These are phyloP conservation scores for Vaccinium myrtillus DNA, from an alignment of 148 eudicot genomes.

Conservation along the genomic window DNA sequence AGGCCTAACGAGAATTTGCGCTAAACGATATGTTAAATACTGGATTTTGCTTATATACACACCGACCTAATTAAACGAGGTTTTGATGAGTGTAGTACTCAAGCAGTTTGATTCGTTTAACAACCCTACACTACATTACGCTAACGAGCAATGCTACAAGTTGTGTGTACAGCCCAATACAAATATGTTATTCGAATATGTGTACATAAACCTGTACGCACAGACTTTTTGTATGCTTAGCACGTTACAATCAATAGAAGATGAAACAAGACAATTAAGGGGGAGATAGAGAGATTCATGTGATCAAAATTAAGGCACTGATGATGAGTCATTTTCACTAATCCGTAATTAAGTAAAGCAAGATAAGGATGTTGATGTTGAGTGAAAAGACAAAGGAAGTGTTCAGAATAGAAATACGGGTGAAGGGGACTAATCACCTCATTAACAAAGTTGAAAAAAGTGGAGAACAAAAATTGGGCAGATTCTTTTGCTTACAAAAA, in stretches of 20 bases:
- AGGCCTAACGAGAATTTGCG: too few relatives aligned
- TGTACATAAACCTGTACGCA: too few relatives aligned
- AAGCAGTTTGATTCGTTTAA: too few relatives aligned
- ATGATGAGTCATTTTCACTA: background rate
- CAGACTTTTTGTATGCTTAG: too few relatives aligned
- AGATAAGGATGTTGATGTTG: conserved; percentile 1
- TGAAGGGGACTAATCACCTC: background rate
- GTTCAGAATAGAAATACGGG: background rate
- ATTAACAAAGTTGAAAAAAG: background rate
- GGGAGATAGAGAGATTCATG: background rate
- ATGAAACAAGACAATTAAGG: background rate
- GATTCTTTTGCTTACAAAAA: background rate
- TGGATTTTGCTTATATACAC: too few relatives aligned
- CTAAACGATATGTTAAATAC: too few relatives aligned
- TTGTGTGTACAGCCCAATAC: too few relatives aligned
- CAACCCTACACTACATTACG: too few relatives aligned
- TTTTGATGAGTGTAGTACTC: too few relatives aligned
- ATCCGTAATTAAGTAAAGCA: background rate
- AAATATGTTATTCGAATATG: too few relatives aligned
- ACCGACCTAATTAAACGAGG: too few relatives aligned
- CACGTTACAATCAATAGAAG: background rate
- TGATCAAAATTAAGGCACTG: background rate
- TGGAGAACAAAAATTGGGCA: background rate
- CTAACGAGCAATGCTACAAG: too few relatives aligned
- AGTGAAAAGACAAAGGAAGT: background rate